Evolutionary conservation across 106 monocot species (phyloP), one percentile per base, ranked within the genome.

Genomic region (Allium cepa): DNA sequence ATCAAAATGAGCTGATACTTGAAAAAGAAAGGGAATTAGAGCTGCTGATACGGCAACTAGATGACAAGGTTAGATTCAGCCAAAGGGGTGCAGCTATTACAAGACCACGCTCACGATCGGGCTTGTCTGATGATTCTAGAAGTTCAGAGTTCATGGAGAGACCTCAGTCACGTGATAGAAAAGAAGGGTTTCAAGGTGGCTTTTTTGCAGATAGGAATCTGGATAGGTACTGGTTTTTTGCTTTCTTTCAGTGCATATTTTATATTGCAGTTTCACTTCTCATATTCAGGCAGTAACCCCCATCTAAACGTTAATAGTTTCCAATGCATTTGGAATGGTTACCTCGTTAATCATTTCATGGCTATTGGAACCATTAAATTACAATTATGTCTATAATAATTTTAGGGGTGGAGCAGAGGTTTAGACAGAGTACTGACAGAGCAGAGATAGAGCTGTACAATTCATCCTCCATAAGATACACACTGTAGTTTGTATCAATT

Each of bases 41-140:
- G 55, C 50, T 57, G 63, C 75, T 99, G 26, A 71, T 59, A 52
- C 53, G 49, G 36, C 72, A 87, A 55, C 72, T 99, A 71, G 92
- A 99, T 74, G 87, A 90, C 66, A 92, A 83, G 74, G 84, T 90
- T 72, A 82, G 80, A 22, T 84, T 97, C 67, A 86, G 86, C 26
- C 86, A 89, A 72, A 87, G 62, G 66, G 66, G 76, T 13, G 27
- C 69, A 1, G 53, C 45, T 49, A 49, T 8, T 7, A 66, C 8
- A 18, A 82, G 97, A 56, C 92, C 83, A 57, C 77, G 82, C 76
- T 92, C 92, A n/a, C 85, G 75, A 49, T 74, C 85, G 36, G 79
- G 76, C 26, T 70, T 69, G 11, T 73, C 81, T 57, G 95, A 91
- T 17, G 95, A 91, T 8, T 66, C 76, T 6, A 85, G 79, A 46